phyloP scores from a whole-genome alignment of 345 rosid species.

The Noccaea caerulescens region DNA sequence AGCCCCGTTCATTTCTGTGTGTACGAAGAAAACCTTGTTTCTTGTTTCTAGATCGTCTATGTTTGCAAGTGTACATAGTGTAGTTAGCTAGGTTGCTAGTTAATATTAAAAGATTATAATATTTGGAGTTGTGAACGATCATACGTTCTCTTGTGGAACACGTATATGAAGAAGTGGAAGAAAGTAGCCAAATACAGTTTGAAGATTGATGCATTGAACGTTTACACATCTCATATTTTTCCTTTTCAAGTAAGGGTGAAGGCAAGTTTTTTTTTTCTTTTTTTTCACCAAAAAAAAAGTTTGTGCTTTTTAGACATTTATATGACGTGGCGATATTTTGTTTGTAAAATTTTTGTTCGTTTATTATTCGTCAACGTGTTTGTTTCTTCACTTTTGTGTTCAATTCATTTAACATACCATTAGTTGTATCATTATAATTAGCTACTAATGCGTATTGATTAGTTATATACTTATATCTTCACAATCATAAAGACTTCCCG shows the following conservation, averaged over 20 bases:
- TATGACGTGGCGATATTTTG: constrained; percentile 37
- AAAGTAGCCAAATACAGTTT: constrained; percentile 28
- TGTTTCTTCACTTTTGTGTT: constrained; percentile 9
- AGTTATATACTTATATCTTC: not conserved
- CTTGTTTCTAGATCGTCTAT: too few species aligned
- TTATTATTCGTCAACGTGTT: constrained; percentile 25
- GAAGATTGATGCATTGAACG: constrained; percentile 38
- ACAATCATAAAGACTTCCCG: not conserved
- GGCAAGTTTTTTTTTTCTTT: not conserved
- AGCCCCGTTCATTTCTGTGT: too few species aligned
- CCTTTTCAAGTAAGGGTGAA: constrained; percentile 36
- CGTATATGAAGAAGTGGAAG: constrained; percentile 36
- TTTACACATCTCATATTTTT: constrained; percentile 23
- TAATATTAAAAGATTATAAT: constrained; percentile 15
- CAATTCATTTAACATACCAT: not conserved
- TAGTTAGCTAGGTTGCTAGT: constrained; percentile 4
- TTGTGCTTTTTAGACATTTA: constrained; percentile 27
- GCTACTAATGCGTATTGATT: constrained; percentile 7
- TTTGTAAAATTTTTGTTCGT: constrained; percentile 7
- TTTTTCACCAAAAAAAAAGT: not conserved
- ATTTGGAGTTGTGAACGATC: constrained; percentile 26
- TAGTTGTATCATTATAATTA: too few species aligned
- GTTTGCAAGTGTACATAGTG: too few species aligned
- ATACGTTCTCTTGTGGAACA: constrained; percentile 24
- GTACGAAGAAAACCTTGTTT: too few species aligned